These are phyloP conservation scores for Intubia oerlemansii DNA, from an alignment of 2,329 filamentous ascomycete species.

Conservation along the genomic window DNA sequence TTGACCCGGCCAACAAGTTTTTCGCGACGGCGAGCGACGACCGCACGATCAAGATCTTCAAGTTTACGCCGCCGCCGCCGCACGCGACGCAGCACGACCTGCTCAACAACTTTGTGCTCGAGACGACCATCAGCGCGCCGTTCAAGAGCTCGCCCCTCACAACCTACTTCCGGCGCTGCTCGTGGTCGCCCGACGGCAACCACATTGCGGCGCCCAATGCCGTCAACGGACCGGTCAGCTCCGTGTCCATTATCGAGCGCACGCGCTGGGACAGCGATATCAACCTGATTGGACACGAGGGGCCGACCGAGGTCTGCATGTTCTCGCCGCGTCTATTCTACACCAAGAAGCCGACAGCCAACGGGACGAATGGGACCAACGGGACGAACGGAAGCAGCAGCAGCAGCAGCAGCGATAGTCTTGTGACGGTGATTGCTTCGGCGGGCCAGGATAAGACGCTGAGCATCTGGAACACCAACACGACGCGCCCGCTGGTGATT, in stretches of 20 bases:
- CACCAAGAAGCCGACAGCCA: constrained; percentile 40
- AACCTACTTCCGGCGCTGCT: constrained; percentile 89
- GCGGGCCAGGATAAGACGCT: constrained; percentile 92
- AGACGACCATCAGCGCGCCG: constrained; percentile 72
- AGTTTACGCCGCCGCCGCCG: constrained; percentile 75
- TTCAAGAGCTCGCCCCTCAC: constrained; percentile 86
- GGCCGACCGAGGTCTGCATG: constrained; percentile 88
- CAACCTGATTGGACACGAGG: constrained; percentile 92
- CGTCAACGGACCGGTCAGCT: constrained; percentile 91
- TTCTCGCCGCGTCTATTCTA: constrained; percentile 87
- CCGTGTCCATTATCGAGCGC: constrained; percentile 86
- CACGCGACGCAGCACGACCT: constrained; percentile 91
- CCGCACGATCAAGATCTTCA: constrained; percentile 87
- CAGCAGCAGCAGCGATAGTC: constrained; percentile 7
- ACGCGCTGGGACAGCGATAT: constrained; percentile 91
- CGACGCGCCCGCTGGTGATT: constrained; percentile 74
- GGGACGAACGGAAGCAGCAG: constrained; percentile 17
- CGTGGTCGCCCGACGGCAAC: constrained; percentile 93
- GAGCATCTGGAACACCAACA: constrained; percentile 95
- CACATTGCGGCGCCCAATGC: constrained; percentile 95
- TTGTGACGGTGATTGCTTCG: constrained; percentile 87
- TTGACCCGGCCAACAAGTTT: constrained; percentile 97
- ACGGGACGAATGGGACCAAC: constrained; percentile 21
- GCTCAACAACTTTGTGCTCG: constrained; percentile 87
- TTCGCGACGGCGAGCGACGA: constrained; percentile 97